Percentiles rank a stretch among this genome's conserved stretches.
These are phyloP conservation scores for Cudoniella acicularis DNA, from an alignment of 495 filamentous ascomycete species.

Conservation along the genomic window DNA sequence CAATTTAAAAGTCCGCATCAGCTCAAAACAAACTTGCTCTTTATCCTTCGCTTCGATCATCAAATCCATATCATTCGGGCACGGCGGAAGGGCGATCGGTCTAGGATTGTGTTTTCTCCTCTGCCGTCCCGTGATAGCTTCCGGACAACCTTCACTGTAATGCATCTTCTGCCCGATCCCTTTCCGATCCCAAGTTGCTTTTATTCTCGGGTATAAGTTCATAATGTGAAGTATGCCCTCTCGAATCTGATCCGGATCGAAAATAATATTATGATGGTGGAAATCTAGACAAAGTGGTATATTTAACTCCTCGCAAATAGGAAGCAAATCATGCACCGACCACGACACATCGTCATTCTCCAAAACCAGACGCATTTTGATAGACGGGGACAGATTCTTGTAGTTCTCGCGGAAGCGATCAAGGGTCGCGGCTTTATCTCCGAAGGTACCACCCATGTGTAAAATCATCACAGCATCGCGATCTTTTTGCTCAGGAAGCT, in stretches of 20 bases:
- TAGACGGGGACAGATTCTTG: conserved; percentile 53
- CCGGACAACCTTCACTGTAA: conserved; percentile 75
- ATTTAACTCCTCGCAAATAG: conserved; percentile 86
- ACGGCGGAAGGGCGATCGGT: conserved; percentile 76
- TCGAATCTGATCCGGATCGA: conserved; percentile 65
- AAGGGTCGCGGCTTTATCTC: conserved; percentile 79
- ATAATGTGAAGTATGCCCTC: conserved; percentile 86
- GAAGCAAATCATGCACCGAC: conserved; percentile 87
- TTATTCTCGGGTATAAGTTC: conserved; percentile 65
- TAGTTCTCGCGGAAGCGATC: conserved; percentile 83
- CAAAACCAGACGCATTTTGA: conserved; percentile 81
- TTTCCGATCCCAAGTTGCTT: conserved; percentile 82
- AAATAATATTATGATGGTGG: conserved; percentile 94
- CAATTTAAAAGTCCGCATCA: conserved; percentile 83
- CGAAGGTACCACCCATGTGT: conserved; percentile 91
- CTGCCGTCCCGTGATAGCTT: conserved; percentile 71
- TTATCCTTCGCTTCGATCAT: conserved; percentile 99
- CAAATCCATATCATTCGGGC: conserved; percentile 76
- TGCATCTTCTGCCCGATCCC: conserved; percentile 94
- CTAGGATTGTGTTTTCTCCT: conserved; percentile 81
- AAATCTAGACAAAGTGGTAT: conserved; percentile 92
- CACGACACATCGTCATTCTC: conserved; percentile 93
- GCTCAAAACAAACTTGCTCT: conserved; percentile 92
- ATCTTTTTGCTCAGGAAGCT: conserved; percentile 73
- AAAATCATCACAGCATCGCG: conserved; percentile 92